Conservation (phyloP, 176 grass and related monocot genomes). For the Eragrostis nindensis region DNA sequence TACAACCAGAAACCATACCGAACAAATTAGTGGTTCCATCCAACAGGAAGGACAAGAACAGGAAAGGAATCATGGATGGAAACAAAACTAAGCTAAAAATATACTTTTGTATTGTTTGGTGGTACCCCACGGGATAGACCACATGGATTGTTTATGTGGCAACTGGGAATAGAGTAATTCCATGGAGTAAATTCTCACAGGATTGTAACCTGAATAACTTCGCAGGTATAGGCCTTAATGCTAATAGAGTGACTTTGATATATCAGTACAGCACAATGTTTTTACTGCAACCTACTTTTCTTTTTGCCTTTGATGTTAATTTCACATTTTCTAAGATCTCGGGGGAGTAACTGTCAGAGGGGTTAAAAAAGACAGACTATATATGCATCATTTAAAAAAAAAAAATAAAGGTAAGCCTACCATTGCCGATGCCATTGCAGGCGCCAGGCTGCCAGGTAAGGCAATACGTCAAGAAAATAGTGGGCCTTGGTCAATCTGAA, state of each 20-base stretch:
- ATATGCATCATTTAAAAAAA: too few relatives aligned
- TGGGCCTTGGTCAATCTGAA: too few relatives aligned
- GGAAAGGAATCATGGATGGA: constrained; percentile 20
- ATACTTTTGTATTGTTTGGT: constrained; percentile 10
- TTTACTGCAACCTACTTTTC: too few relatives aligned
- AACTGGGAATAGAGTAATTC: not conserved
- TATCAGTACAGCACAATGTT: too few relatives aligned
- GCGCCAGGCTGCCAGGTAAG: too few relatives aligned
- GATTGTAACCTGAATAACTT: not conserved
- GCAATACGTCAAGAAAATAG: too few relatives aligned
- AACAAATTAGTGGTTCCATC: constrained; percentile 32
- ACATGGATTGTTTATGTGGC: not conserved
- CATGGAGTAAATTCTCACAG: not conserved
- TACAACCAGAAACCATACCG: constrained; percentile 35
- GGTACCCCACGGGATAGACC: not conserved
- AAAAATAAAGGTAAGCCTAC: too few relatives aligned
- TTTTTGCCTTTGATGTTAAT: too few relatives aligned
- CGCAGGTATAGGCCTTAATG: not conserved
- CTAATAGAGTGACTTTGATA: not conserved
- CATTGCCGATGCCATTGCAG: too few relatives aligned
- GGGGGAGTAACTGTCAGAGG: too few relatives aligned
- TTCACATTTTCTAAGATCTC: too few relatives aligned
- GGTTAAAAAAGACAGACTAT: too few relatives aligned
- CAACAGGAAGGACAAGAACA: constrained; percentile 35
- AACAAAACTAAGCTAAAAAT: constrained; percentile 14